Evolutionary conservation across 129 eudicot species (phyloP).

Genomic region (Logfia minima): DNA sequence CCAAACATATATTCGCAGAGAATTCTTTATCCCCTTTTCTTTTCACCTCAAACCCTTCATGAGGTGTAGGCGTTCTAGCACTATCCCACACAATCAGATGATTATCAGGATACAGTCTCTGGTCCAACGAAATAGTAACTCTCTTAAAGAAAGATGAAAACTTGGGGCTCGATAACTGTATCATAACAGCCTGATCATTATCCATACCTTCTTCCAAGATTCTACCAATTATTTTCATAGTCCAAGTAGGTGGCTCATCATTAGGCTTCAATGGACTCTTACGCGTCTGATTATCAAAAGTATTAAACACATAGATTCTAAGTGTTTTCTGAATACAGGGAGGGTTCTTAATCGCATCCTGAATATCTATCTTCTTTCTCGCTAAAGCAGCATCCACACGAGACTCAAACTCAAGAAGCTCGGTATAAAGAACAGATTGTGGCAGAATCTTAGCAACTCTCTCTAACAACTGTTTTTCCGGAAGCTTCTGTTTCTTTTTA

Average conservation of each 20-base stretch:
- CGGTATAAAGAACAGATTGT: slow-evolving; percentile 4
- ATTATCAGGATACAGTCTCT: slow-evolving; percentile 18
- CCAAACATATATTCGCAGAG: slow-evolving; percentile 16
- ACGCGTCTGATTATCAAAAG: slow-evolving; percentile 14
- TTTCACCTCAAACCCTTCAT: slow-evolving; percentile 21
- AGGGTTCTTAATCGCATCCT: slow-evolving; percentile 18
- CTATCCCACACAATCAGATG: slow-evolving; percentile 18
- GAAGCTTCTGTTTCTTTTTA: slow-evolving; percentile 19
- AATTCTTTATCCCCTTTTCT: slow-evolving; percentile 17
- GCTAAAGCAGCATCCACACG: slow-evolving; percentile 23
- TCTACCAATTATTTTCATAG: slow-evolving; percentile 13
- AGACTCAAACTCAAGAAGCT: slow-evolving; percentile 15
- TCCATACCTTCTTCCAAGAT: slow-evolving; percentile 23
- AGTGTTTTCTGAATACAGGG: slow-evolving; percentile 18
- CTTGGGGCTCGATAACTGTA: slow-evolving; percentile 3
- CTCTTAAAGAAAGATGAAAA: slow-evolving; percentile 12
- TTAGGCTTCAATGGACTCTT: slow-evolving; percentile 10
- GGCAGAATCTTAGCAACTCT: slow-evolving; percentile 7
- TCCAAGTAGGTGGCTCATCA: slow-evolving; percentile 17
- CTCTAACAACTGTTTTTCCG: slow-evolving; percentile 6
- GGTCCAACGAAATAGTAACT: slow-evolving; percentile 9
- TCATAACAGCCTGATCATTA: slow-evolving; percentile 11
- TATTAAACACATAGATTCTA: slow-evolving; percentile 11
- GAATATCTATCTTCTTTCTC: slow-evolving; percentile 21
- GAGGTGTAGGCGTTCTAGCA: slow-evolving; percentile 19